These are phyloP conservation scores for Salmacisia buchloeana DNA, from an alignment of 1,284 basidiomycete genomes.

Conservation along the genomic window DNA sequence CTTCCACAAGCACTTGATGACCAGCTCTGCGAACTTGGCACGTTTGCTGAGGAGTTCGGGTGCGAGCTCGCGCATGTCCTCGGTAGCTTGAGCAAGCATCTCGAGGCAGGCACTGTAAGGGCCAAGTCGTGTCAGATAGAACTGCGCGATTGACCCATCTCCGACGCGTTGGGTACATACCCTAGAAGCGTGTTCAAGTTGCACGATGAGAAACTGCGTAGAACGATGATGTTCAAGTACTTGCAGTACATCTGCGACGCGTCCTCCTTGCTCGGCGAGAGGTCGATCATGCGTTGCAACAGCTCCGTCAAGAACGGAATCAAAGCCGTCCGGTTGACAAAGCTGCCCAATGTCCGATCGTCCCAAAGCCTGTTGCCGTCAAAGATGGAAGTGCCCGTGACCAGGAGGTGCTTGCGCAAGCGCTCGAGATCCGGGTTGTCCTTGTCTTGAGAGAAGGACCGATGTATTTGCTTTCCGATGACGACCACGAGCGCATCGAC, in stretches of 20 bases:
- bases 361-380: slow-evolving; percentile 33
- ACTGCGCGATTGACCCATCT: not conserved
- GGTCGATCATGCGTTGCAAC: slow-evolving; percentile 81
- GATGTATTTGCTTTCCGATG: slow-evolving; percentile 32
- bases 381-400: slow-evolving; percentile 31
- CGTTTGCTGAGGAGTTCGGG: slow-evolving; percentile 46
- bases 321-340: slow-evolving; percentile 29
- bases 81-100: slow-evolving; percentile 78
- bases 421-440: slow-evolving; percentile 20
- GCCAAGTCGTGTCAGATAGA: not conserved
- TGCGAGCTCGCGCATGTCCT: slow-evolving; percentile 65
- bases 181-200: slow-evolving; percentile 86
- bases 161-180: slow-evolving; percentile 55
- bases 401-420: slow-evolving; percentile 41
- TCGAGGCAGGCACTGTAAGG: slow-evolving; percentile 66
- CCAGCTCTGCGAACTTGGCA: slow-evolving; percentile 86
- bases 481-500: slow-evolving; percentile 58
- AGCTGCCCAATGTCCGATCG: slow-evolving; percentile 32
- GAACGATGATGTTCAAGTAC: slow-evolving; percentile 96
- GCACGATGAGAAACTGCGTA: slow-evolving; percentile 85
- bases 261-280: slow-evolving; percentile 39
- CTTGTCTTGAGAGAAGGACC: slow-evolving; percentile 26
- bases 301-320: slow-evolving; percentile 64
- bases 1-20: slow-evolving; percentile 98
- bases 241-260: slow-evolving; percentile 70